Evolutionary conservation across 306 rosid species (phyloP), one percentile per base, ranked within the genome.

Genomic region (Vigna hirtella): DNA sequence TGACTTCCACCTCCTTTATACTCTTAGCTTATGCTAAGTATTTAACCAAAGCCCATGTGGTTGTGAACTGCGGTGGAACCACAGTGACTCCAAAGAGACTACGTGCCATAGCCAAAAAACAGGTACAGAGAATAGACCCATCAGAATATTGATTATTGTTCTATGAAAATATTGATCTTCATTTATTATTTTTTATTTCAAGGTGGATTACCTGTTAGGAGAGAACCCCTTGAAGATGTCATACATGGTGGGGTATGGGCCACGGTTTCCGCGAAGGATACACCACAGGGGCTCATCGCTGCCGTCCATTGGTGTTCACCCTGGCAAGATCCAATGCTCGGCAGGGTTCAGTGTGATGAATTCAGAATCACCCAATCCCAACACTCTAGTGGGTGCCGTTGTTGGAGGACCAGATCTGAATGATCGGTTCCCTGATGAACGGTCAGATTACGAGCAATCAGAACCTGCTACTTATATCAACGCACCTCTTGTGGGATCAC

Each of bases 241-340:
- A 2, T 94, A 88, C 85, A 94, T 94, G 98, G 98, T 94, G 77
- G 98, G 98, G 57, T 92, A 92, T 73, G 98, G 98, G 7, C 76
- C 89, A 58, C 74, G 90, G 66, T 94, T 83, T 89, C 97, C 98
- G 9, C 86, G 12, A 56, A 92, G 97, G 91, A 90, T 94, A 12
- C 98, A 94, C 83, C 97, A 94, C 84, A 88, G 98, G 82, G 97
- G 94, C 2, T 86, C 97, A 79, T 94, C 98, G 0, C 87, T 92
- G 0, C 96, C 96, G 47, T 89, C 93, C 50, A 13, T 85, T 45
- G 73, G 81, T 6, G 62, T 47, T 0, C 95, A 91, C 83, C 97
- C 97, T 7, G 80, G 87, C 26, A 91, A 91, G 93, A 93, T 91
- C 87, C 93, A 79, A 45, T 93, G 98, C 88, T 87, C 91, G 22